Conservation (phyloP, 2,329 filamentous ascomycete genomes). For the Colletotrichum costaricense region DNA sequence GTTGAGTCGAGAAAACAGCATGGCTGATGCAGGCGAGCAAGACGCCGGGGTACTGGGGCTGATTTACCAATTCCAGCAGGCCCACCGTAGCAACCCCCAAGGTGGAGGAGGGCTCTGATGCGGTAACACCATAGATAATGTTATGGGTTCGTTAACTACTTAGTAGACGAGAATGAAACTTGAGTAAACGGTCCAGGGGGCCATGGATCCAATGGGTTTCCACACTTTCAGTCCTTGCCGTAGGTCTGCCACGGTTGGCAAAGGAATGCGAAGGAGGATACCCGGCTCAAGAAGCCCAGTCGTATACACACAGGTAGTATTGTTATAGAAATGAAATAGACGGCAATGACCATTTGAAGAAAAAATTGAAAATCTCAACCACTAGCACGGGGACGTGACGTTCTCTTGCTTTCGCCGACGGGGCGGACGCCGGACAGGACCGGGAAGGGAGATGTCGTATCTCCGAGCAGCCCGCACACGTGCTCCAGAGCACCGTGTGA, state of each 20-base stretch:
- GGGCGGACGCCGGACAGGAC: neutral
- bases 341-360: neutral
- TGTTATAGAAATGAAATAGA: neutral
- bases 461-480: constrained; percentile 24
- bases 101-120: constrained; percentile 43
- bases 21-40: constrained; percentile 55
- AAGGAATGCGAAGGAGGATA: neutral
- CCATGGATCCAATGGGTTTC: neutral
- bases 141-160: neutral
- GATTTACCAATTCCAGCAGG: constrained; percentile 69
- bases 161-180: neutral
- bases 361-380: no score
- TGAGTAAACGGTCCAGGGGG: neutral
- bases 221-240: neutral
- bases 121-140: neutral
- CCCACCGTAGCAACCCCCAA: constrained; percentile 61
- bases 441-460: constrained; percentile 24
- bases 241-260: neutral
- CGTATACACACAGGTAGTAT: neutral
- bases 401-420: neutral
- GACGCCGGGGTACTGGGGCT: constrained; percentile 68
- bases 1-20: constrained; percentile 64
- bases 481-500: neutral
- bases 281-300: neutral
- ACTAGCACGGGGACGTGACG: neutral